Conservation (phyloP, 2,329 filamentous ascomycete genomes). For the Colletotrichum falcatum region DNA sequence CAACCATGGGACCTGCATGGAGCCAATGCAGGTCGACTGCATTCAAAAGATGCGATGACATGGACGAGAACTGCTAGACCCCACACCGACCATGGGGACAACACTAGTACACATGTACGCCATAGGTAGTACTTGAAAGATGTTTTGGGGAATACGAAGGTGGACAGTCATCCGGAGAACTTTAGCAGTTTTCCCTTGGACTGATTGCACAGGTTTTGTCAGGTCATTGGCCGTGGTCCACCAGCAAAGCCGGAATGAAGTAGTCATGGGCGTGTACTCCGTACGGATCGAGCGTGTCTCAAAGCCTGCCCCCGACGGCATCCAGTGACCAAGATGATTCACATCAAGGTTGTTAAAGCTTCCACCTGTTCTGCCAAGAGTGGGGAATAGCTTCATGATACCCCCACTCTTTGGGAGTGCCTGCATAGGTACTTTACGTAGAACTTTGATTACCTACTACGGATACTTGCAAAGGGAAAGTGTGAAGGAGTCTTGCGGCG, state of each 20-base stretch:
- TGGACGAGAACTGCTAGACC: conserved; percentile 17
- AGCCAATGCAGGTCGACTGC: conserved; percentile 34
- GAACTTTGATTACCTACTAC: too few relatives aligned
- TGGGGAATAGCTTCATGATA: not conserved
- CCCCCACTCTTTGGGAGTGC: not conserved
- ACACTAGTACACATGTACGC: not conserved
- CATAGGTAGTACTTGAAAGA: not conserved
- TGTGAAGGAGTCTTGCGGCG: not conserved
- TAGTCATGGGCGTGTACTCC: too few relatives aligned
- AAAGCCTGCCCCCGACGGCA: not conserved
- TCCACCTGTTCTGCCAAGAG: not conserved
- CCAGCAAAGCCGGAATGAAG: too few relatives aligned
- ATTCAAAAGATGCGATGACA: conserved; percentile 12
- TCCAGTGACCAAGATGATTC: not conserved
- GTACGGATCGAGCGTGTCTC: not conserved
- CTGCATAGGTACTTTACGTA: too few relatives aligned
- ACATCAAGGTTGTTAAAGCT: conserved; percentile 1
- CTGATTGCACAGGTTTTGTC: not conserved
- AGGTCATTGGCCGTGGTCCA: too few relatives aligned
- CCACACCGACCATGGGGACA: conserved; percentile 6
- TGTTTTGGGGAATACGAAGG: conserved; percentile 8
- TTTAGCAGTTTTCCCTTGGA: not conserved
- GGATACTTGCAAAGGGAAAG: not conserved
- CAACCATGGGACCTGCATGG: conserved; percentile 32
- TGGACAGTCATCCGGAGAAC: not conserved